phyloP scores from a whole-genome alignment of 371 early-diverging fungal genomes.

The Mortierella sp. region DNA sequence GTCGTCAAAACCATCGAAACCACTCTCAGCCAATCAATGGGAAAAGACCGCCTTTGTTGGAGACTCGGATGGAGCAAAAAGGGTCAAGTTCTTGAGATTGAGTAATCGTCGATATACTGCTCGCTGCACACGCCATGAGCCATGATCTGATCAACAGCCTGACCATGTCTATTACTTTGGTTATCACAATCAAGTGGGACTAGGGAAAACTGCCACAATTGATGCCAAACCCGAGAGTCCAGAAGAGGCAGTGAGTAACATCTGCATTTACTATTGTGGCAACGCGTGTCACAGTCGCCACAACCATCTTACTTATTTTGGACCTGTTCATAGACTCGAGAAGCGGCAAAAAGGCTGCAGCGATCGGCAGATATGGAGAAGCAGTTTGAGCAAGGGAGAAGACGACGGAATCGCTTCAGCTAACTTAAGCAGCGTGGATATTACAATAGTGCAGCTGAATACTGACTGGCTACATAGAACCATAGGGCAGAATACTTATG shows the following conservation, averaged over 20 bases:
- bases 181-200: conserved; percentile 22
- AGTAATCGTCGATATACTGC: conserved; percentile 7
- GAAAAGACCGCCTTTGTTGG: conserved; percentile 43
- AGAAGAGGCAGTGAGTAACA: conserved; percentile 29
- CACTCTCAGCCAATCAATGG: conserved; percentile 40
- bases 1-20: background rate
- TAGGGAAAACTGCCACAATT: conserved; percentile 37
- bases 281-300: background rate
- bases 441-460: background rate
- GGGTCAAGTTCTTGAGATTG: conserved; percentile 36
- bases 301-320: background rate
- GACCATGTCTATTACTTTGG: background rate
- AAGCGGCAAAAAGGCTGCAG: conserved; percentile 30
- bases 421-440: conserved; percentile 1
- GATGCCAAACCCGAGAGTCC: conserved; percentile 27
- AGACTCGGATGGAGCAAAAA: conserved; percentile 33
- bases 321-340: conserved; percentile 16
- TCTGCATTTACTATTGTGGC: too few relatives aligned
- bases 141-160: background rate
- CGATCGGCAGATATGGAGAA: conserved; percentile 29
- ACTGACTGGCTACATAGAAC: too few relatives aligned
- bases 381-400: conserved; percentile 39
- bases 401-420: conserved; percentile 23
- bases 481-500: too few relatives aligned
- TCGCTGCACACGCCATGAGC: background rate